A percentile compares a stretch with the other conserved stretches of the same genome.
These are phyloP conservation scores for Ceratobasidium theobromae DNA, from an alignment of 1,284 basidiomycete genomes.

Conservation along the genomic window DNA sequence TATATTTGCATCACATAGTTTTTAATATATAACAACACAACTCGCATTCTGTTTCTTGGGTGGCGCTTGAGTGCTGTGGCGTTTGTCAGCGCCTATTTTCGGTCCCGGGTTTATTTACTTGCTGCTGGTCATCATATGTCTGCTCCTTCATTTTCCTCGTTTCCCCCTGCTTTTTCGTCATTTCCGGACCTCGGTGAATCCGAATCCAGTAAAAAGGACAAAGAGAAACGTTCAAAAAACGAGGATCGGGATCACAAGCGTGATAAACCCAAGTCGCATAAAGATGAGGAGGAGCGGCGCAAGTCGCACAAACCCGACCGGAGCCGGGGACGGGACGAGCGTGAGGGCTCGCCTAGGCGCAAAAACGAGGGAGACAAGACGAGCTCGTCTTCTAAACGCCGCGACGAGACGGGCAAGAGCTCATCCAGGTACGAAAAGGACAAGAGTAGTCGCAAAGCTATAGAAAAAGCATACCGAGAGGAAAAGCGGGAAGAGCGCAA, in stretches of 20 bases:
- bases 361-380: slow-evolving; percentile 26
- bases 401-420: neutral
- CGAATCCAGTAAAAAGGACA: slow-evolving; percentile 8
- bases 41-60: neutral
- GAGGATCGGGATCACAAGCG: slow-evolving; percentile 8
- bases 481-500: slow-evolving; percentile 33
- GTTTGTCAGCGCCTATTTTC: slow-evolving; percentile 12
- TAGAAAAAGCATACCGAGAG: slow-evolving; percentile 14
- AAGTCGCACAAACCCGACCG: too few species aligned
- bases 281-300: slow-evolving; percentile 30
- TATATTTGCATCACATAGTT: slow-evolving; percentile 6
- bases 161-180: slow-evolving; percentile 28
- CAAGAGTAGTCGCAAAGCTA: slow-evolving; percentile 30
- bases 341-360: slow-evolving; percentile 34
- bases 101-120: neutral
- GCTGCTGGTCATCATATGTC: slow-evolving; percentile 7
- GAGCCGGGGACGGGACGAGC: neutral
- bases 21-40: slow-evolving; percentile 24
- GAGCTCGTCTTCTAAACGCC: neutral
- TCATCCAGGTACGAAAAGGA: neutral
- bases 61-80: neutral
- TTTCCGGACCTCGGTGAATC: slow-evolving; percentile 22
- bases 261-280: neutral
- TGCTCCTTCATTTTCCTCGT: slow-evolving; percentile 26
- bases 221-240: neutral